A percentile compares a stretch with the other conserved stretches of the same genome.
Conservation (phyloP, 495 filamentous ascomycete species). For the Aspergillus sclerotioniger region DNA sequence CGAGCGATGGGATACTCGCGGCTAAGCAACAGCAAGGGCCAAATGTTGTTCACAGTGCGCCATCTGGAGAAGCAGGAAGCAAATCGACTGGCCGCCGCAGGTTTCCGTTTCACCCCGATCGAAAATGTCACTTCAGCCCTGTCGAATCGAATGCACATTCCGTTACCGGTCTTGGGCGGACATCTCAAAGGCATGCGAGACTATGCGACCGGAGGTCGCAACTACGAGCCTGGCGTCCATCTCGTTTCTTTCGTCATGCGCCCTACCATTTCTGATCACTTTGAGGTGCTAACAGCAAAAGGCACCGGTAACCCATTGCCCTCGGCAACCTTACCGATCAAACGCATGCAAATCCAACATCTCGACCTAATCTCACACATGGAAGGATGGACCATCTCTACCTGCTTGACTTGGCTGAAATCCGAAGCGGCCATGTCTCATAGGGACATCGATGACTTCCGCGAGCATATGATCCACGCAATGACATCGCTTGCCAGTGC, state of each 20-base stretch:
- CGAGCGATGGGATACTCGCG: conserved; percentile 35
- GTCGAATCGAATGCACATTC: conserved; percentile 68
- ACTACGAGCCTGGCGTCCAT: conserved; percentile 67
- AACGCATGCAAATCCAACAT: conserved; percentile 58
- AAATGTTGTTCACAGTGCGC: conserved; percentile 79
- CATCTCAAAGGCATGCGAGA: conserved; percentile 61
- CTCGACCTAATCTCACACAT: conserved; percentile 54
- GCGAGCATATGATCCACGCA: conserved; percentile 36
- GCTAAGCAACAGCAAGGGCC: conserved; percentile 58
- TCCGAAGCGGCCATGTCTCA: conserved; percentile 31
- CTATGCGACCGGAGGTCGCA: conserved; percentile 50
- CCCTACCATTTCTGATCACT: conserved; percentile 62
- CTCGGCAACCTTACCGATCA: conserved; percentile 55
- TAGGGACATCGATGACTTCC: conserved; percentile 38
- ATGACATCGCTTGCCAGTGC: conserved; percentile 41
- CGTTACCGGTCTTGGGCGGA: conserved; percentile 47
- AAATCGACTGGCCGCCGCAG: conserved; percentile 62
- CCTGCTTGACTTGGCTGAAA: conserved; percentile 48
- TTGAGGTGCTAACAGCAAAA: conserved; percentile 71
- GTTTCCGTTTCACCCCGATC: conserved; percentile 71
- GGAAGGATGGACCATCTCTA: conserved; percentile 55
- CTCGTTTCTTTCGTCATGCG: conserved; percentile 73
- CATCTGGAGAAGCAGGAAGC: conserved; percentile 57
- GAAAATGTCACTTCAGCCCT: conserved; percentile 67
- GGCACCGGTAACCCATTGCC: conserved; percentile 66